These are phyloP conservation scores for Globisporangium perplexum DNA, from an alignment of 352 stramenopile species.

Conservation along the genomic window DNA sequence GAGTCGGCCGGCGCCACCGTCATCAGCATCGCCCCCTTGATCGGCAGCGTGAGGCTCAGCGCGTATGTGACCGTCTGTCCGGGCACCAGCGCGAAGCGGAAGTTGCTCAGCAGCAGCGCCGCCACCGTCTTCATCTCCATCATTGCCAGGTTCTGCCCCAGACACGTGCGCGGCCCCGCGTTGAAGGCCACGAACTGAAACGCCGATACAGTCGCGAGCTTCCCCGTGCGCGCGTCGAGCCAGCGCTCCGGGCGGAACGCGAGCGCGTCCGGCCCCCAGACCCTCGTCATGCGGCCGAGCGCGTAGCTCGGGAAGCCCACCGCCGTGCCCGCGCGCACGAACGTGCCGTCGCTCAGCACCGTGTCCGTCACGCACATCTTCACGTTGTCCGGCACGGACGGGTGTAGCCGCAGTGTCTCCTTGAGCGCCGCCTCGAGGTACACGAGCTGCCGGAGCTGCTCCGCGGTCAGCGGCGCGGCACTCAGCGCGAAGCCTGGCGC, in stretches of 20 bases:
- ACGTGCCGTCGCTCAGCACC: conserved; percentile 57
- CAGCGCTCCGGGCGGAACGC: conserved; percentile 68
- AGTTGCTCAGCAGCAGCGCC: conserved; percentile 45
- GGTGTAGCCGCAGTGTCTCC: conserved; percentile 55
- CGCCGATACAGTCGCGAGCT: conserved; percentile 26
- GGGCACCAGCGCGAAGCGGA: conserved; percentile 32
- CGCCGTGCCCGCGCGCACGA: conserved; percentile 23
- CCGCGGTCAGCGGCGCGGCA: conserved; percentile 23
- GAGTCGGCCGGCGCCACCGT: too few relatives aligned
- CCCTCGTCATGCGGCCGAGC: conserved; percentile 39
- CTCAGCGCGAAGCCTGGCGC: background rate
- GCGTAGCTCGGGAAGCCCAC: conserved; percentile 42
- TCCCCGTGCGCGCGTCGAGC: conserved; percentile 33
- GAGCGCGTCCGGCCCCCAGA: conserved; percentile 55
- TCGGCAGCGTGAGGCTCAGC: conserved; percentile 27
- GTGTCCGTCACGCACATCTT: conserved; percentile 31
- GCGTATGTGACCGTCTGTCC: conserved; percentile 34
- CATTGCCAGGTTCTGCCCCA: conserved; percentile 75
- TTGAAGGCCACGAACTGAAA: conserved; percentile 75
- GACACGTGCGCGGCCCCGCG: conserved; percentile 53
- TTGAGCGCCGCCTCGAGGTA: conserved; percentile 44
- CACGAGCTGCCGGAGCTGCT: conserved; percentile 22
- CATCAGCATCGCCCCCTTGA: too few relatives aligned
- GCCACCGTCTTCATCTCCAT: conserved; percentile 80
- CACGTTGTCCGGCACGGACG: conserved; percentile 35